Evolutionary conservation across 257 asterid genomes (phyloP).

Genomic region (Nyctanthes arbortristis): DNA sequence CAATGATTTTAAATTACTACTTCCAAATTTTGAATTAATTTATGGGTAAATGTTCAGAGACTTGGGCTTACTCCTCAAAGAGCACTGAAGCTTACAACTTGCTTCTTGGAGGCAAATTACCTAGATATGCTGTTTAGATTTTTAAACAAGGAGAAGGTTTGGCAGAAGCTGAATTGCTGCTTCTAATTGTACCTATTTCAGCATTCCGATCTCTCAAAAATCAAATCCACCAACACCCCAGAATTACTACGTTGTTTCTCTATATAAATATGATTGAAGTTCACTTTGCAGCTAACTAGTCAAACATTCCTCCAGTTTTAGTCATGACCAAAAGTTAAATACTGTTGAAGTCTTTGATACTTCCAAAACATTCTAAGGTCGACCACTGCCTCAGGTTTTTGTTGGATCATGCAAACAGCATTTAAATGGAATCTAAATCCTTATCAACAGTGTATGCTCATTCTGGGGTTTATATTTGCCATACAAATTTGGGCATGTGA

Average conservation of each 20-base stretch:
- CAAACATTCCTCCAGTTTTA: background rate
- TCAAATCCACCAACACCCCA: background rate
- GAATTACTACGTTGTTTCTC: background rate
- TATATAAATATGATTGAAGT: background rate
- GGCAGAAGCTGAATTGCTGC: too few species aligned
- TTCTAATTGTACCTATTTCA: too few species aligned
- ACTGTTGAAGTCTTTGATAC: background rate
- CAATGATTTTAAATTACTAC: background rate
- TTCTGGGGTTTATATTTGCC: background rate
- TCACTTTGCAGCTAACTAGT: background rate
- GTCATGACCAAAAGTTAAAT: background rate
- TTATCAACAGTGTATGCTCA: background rate
- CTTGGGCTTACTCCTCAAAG: background rate
- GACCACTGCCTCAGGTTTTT: background rate
- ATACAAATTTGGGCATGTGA: background rate
- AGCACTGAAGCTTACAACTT: background rate
- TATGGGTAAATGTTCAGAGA: background rate
- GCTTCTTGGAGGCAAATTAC: background rate
- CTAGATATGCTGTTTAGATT: background rate
- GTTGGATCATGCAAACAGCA: background rate
- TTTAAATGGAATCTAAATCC: background rate
- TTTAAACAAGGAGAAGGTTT: too few species aligned
- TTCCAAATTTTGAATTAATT: background rate
- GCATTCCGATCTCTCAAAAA: too few species aligned
- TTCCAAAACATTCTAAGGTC: background rate